Base-by-base conservation (phyloP, 768 basidiomycete genomes). In the Pleurotus sapidus region DNA sequence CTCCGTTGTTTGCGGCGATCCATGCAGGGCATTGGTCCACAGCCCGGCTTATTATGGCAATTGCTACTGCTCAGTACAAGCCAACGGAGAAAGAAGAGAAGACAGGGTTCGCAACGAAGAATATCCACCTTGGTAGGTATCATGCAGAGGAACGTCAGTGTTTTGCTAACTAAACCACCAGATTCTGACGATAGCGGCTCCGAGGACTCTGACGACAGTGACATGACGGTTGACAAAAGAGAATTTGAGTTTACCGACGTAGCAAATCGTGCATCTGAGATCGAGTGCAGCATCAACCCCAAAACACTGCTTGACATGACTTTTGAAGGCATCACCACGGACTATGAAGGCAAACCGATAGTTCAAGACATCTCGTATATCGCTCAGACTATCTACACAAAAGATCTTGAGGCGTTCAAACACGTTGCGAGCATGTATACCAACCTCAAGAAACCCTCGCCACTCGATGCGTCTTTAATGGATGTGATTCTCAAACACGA, bases 11-110 rank as follows among this genome's bases (percentile, higher is more conserved):
- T 54, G 77, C 81, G 17, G 84, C 84, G 0, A 59, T 84, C 11
- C 65, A 66, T 25, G 76, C 74, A 12, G 74, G 81, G 6, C 77
- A 73, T 17, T 88, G 84, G 84, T 71, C 75, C 4, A 82, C 84
- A 0, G 84, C 83, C 0, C 78, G 76, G n/a, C 68, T 86, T 5
- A 74, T 88, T 15, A 63, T 86, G 20, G 79, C 81, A 1, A 84
- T 86, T 58, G 77, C 82, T 4, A 68, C 69, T 1, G 79, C 84
- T 9, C 85, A 88, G 64, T 82, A 82, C 59, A 70, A 77, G 17
- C 68, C 75, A 3, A 65, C 72, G 0, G 70, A 77, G 6, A 62
- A 72, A 3, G 60, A 72, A 11, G 68, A 70, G 4, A 67, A 67
- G 57, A 9, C 30, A 11, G 48, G 70, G 39, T 78, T 78, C 60